Conservation (phyloP, 192 early-diverging fungal genomes). For the Coemansia sp. region DNA sequence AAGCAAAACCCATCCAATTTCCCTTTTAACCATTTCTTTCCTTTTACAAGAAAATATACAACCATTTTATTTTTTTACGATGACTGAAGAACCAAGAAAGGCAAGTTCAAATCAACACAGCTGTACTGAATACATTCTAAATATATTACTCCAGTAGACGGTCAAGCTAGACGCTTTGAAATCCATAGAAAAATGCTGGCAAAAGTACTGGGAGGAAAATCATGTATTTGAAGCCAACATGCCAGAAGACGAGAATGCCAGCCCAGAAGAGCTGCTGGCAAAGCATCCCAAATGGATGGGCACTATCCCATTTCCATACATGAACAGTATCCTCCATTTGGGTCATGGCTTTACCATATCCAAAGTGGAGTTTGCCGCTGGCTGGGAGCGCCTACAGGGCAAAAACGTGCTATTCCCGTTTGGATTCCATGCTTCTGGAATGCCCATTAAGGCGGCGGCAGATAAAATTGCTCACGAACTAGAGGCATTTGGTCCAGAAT, state of each 20-base stretch:
- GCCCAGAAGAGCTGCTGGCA: conserved; percentile 56
- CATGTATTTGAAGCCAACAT: conserved; percentile 85
- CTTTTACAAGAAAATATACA: conserved; percentile 21
- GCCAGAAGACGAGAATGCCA: conserved; percentile 61
- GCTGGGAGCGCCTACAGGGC: conserved; percentile 91
- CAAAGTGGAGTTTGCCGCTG: conserved; percentile 93
- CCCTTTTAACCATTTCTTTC: background rate
- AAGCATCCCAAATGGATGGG: conserved; percentile 87
- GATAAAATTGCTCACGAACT: conserved; percentile 57
- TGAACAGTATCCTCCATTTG: conserved; percentile 90
- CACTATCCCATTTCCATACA: conserved; percentile 97
- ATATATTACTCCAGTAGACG: conserved; percentile 38
- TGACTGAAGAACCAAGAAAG: too few relatives aligned
- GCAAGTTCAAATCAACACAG: too few relatives aligned
- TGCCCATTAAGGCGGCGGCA: conserved; percentile 91
- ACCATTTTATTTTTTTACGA: background rate
- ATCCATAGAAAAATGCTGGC: conserved; percentile 70
- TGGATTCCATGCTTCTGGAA: conserved; percentile 98
- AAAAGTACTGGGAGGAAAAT: conserved; percentile 73
- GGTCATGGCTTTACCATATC: conserved; percentile 96
- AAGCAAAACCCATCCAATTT: background rate
- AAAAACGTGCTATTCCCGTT: conserved; percentile 91
- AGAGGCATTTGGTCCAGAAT: conserved; percentile 53
- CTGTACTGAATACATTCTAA: background rate
- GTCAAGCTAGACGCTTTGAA: conserved; percentile 77